Percentiles rank a stretch among this genome's conserved stretches.
phyloP scores from a whole-genome alignment of 495 filamentous ascomycete species.

The Astrocystis sublimbata region DNA sequence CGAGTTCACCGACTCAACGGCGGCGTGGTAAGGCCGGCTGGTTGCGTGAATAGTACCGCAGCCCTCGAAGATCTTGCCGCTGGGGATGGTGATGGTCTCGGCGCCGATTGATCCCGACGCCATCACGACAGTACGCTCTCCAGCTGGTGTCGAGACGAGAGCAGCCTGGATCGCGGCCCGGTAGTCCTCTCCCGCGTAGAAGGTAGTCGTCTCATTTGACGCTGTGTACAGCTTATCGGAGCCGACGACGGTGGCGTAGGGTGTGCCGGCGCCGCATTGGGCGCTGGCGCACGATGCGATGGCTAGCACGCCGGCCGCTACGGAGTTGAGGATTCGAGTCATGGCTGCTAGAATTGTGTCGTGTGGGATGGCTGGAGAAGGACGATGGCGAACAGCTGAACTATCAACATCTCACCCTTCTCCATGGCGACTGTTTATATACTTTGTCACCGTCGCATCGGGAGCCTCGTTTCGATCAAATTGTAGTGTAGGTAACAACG shows the following conservation, averaged over 20 bases:
- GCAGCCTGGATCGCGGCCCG: slow-evolving; percentile 45
- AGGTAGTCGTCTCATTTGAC: slow-evolving; percentile 27
- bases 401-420: neutral
- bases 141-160: slow-evolving; percentile 51
- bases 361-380: too few relatives aligned
- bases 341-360: slow-evolving; percentile 7
- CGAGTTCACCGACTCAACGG: slow-evolving; percentile 43
- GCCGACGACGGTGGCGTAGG: slow-evolving; percentile 43
- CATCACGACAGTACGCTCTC: slow-evolving; percentile 59
- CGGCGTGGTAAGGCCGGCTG: slow-evolving; percentile 40
- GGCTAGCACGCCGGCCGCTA: neutral
- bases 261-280: slow-evolving; percentile 43
- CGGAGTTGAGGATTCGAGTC: neutral
- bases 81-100: slow-evolving; percentile 50
- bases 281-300: neutral
- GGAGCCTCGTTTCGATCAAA: neutral
- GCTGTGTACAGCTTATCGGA: slow-evolving; percentile 40
- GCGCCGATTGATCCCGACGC: slow-evolving; percentile 58
- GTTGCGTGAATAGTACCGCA: slow-evolving; percentile 51
- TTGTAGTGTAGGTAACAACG: neutral
- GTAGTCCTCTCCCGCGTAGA: slow-evolving; percentile 49
- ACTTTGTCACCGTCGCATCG: neutral
- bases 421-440: neutral
- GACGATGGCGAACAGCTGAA: neutral
- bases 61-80: slow-evolving; percentile 50